A percentile compares a stretch with the other conserved stretches of the same genome.
phyloP scores from a whole-genome alignment of 2,329 filamentous ascomycete genomes.

The Alternaria incomplexa region DNA sequence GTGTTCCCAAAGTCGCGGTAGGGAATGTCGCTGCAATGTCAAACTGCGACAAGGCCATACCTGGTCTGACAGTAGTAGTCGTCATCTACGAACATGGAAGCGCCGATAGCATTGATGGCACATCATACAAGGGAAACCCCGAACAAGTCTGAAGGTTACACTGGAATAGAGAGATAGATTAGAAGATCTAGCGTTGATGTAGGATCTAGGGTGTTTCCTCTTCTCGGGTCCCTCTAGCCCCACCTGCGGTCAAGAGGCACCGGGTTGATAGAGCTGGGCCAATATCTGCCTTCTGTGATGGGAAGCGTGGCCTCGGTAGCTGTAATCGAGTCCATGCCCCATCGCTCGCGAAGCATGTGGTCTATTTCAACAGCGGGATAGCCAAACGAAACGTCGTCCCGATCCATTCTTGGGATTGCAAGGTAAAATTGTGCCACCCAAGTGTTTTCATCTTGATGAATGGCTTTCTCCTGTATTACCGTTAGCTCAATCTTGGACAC shows the following conservation, averaged over 20 bases:
- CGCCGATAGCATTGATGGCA: background rate
- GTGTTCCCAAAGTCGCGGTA: background rate
- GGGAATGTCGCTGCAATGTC: background rate
- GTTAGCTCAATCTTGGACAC: background rate
- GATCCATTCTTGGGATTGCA: background rate
- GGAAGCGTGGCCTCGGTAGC: slow-evolving; percentile 1
- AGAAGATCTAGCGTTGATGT: background rate
- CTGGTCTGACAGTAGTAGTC: background rate
- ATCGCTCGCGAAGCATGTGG: slow-evolving; percentile 11
- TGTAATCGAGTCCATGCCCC: slow-evolving; percentile 7
- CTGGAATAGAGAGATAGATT: accelerated
- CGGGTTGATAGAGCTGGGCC: background rate
- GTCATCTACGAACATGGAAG: background rate
- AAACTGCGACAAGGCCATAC: background rate
- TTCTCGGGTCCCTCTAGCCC: background rate
- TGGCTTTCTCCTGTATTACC: slow-evolving; percentile 5
- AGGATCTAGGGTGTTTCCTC: background rate
- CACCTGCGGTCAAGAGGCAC: background rate
- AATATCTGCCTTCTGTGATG: slow-evolving; percentile 12
- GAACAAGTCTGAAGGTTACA: background rate
- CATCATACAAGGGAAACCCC: background rate
- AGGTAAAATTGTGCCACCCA: slow-evolving; percentile 2
- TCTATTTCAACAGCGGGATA: background rate
- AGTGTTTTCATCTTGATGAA: background rate
- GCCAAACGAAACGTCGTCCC: background rate